phyloP scores from a whole-genome alignment of 306 rosid species.

The Cicer bijugum region DNA sequence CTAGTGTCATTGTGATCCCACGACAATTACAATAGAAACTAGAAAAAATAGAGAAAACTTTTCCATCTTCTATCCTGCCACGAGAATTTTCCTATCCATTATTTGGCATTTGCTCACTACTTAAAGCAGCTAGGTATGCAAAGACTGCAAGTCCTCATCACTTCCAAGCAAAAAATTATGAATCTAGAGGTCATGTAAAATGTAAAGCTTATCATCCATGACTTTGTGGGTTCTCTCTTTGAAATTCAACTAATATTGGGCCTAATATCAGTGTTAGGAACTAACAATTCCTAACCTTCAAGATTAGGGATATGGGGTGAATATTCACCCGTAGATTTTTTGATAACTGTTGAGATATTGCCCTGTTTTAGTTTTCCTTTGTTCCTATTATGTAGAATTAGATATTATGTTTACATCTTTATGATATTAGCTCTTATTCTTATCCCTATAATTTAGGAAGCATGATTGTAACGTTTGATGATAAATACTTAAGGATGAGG shows the following conservation, averaged over 20 bases:
- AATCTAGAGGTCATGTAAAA: not conserved
- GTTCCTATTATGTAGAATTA: too few relatives aligned
- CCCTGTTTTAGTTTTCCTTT: too few relatives aligned
- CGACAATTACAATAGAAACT: slow-evolving; percentile 9
- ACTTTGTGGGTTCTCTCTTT: not conserved
- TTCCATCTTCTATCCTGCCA: not conserved
- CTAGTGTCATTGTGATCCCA: slow-evolving; percentile 14
- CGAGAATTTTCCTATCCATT: slow-evolving; percentile 8
- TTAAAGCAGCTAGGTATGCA: not conserved
- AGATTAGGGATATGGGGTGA: too few relatives aligned
- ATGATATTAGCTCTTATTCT: too few relatives aligned
- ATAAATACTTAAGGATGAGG: too few relatives aligned
- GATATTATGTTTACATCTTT: too few relatives aligned
- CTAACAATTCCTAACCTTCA: too few relatives aligned
- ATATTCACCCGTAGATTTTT: too few relatives aligned
- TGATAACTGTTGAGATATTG: too few relatives aligned
- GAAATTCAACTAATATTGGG: slow-evolving; percentile 8
- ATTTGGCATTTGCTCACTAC: not conserved
- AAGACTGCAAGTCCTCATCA: not conserved
- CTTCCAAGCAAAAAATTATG: not conserved
- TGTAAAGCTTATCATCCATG: not conserved
- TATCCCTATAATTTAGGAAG: too few relatives aligned
- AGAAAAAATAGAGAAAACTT: slow-evolving; percentile 21
- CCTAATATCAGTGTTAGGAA: not conserved
- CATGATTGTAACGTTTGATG: too few relatives aligned